Evolutionary conservation across 352 stramenopile species (phyloP), one percentile per base, ranked within the genome.

Genomic region (Thalassiosira oceanica): DNA sequence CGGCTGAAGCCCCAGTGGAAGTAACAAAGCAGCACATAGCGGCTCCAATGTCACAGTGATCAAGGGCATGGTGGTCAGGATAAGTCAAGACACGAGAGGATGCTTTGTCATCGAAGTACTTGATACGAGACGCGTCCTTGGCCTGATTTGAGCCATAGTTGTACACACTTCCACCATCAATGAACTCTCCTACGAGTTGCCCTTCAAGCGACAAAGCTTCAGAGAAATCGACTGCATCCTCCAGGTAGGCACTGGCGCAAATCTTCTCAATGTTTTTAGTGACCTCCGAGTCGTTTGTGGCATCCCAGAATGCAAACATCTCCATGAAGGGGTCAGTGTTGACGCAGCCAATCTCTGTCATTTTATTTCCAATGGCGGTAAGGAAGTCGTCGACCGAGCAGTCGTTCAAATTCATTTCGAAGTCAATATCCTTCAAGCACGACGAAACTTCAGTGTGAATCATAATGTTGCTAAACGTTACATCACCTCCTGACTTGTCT

Each of bases 1-100:
- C 23, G 6, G 43, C 16, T 2, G 39, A 53, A 1, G 4, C 54
- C n/a, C n/a, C n/a, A n/a, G n/a, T n/a, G n/a, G n/a, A n/a, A n/a
- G n/a, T n/a, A 15, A 48, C 27, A 2, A 26, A 66, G 56, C 56
- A 66, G 48, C 56, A 66, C 56, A 66, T 66, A 31, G 27, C 44
- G 4, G 56, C 28, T 2, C 28, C 11, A 18, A 60, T 13, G 26
- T 48, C 24, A 31, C 56, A 66, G 6, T 64, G 1, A 15, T 64
- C 54, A 5, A 64, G 31, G 8, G 39, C 44, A 31, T 61, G 54
- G 24, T 64, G 54, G 21, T 56, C 20, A 7, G 54, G 54, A 36
- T 28, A 54, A 2, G 39, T 43, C 1, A 64, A 2, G 2, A 42
- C 10, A 4, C 18, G 3, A 2, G 54, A 53, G 21, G 41, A 42